A percentile compares a stretch with the other conserved stretches of the same genome.
Evolutionary conservation across 2,329 filamentous ascomycete species (phyloP).

Genomic region (Stagonosporopsis vannaccii): DNA sequence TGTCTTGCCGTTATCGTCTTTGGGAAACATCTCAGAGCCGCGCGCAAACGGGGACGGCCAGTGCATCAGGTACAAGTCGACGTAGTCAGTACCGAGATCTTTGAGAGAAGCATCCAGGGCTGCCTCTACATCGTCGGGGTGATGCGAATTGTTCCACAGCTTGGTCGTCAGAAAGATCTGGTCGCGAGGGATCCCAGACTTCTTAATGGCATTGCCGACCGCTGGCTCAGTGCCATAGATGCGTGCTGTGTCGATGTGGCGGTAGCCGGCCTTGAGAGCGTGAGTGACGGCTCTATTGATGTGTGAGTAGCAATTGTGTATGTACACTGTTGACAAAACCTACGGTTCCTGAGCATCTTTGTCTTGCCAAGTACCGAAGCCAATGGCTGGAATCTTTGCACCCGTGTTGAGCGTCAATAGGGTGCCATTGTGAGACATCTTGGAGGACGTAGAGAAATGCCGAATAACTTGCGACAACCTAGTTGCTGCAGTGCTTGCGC

Average conservation of each 20-base stretch:
- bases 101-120: constrained; percentile 76
- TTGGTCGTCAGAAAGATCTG: constrained; percentile 68
- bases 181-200: constrained; percentile 50
- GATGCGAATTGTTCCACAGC: constrained; percentile 90
- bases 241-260: constrained; percentile 41
- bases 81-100: constrained; percentile 83
- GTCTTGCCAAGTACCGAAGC: constrained; percentile 57
- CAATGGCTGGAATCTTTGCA: constrained; percentile 76
- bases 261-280: constrained; percentile 38
- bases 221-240: constrained; percentile 38
- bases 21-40: constrained; percentile 68
- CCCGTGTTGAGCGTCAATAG: constrained; percentile 69
- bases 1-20: constrained; percentile 51
- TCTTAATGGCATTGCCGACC: constrained; percentile 39
- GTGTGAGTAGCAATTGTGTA: not conserved
- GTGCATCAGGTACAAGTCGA: constrained; percentile 81
- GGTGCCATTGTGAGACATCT: constrained; percentile 45
- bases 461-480: constrained; percentile 27
- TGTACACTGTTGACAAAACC: not conserved
- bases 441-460: constrained; percentile 26
- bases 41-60: constrained; percentile 82
- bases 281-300: constrained; percentile 47
- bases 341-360: constrained; percentile 40
- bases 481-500: constrained; percentile 15
- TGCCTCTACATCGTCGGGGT: constrained; percentile 68